Evolutionary conservation across 2,329 filamentous ascomycete genomes (phyloP).

Genomic region (Aspergillus oerlinghausenensis): DNA sequence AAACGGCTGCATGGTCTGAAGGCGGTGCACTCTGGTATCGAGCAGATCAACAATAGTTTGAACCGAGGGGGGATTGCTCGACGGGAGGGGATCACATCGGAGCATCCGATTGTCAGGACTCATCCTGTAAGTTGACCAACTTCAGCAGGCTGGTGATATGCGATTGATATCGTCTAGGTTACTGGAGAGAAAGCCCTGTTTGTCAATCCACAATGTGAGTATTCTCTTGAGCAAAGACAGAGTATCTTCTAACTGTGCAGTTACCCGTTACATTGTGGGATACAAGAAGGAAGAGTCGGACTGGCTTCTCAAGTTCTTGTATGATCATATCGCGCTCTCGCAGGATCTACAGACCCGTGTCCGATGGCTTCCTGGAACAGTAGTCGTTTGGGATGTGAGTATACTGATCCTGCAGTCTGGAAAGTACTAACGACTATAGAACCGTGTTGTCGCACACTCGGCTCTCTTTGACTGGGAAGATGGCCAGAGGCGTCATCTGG

Average conservation of each 20-base stretch:
- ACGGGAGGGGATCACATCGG: slow-evolving; percentile 68
- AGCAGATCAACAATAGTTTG: slow-evolving; percentile 70
- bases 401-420: not conserved
- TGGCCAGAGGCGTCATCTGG: slow-evolving; percentile 72
- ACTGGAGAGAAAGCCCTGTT: slow-evolving; percentile 82
- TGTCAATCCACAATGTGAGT: slow-evolving; percentile 75
- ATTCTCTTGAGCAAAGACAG: not conserved
- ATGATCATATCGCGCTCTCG: slow-evolving; percentile 67
- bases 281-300: slow-evolving; percentile 86
- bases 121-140: slow-evolving; percentile 53
- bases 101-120: slow-evolving; percentile 74
- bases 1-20: slow-evolving; percentile 74
- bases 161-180: slow-evolving; percentile 18
- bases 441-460: slow-evolving; percentile 72
- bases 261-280: slow-evolving; percentile 75
- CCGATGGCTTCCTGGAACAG: slow-evolving; percentile 73
- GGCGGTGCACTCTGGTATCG: slow-evolving; percentile 75
- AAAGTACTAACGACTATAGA: slow-evolving; percentile 36
- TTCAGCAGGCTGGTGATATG: not conserved
- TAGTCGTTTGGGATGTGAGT: slow-evolving; percentile 73
- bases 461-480: slow-evolving; percentile 78
- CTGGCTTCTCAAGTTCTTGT: slow-evolving; percentile 69
- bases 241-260: slow-evolving; percentile 35
- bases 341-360: slow-evolving; percentile 70
- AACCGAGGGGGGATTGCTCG: slow-evolving; percentile 65